Conservation (phyloP, 495 filamentous ascomycete genomes). For the Aspergillus indologenus region DNA sequence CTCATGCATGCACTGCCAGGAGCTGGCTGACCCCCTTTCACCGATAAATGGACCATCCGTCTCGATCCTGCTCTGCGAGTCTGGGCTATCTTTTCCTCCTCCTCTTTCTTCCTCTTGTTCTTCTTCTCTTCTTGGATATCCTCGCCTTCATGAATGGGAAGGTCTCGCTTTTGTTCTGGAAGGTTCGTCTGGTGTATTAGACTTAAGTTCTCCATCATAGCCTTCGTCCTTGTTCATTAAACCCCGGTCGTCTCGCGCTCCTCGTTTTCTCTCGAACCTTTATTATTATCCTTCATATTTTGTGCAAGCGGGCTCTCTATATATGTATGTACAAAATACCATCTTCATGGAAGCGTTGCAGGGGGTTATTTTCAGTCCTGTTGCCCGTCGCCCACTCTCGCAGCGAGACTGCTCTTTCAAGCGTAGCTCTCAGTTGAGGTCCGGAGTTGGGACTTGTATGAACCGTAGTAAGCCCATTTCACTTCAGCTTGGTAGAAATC, state of each 20-base stretch:
- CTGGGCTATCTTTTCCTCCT: no score
- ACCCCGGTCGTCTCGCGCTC: no score
- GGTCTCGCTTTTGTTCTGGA: slow-evolving; percentile 13
- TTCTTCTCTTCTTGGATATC: slow-evolving; percentile 35
- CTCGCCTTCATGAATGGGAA: slow-evolving; percentile 18
- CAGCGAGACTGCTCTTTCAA: neutral
- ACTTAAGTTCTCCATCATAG: slow-evolving; percentile 21
- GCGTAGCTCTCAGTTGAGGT: neutral
- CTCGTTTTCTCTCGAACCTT: slow-evolving; percentile 1
- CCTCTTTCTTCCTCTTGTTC: slow-evolving; percentile 9
- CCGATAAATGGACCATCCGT: neutral
- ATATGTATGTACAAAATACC: slow-evolving; percentile 21
- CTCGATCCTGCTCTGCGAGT: slow-evolving; percentile 1
- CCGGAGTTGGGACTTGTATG: no score
- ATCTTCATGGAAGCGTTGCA: neutral
- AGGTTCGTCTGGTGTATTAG: slow-evolving; percentile 22
- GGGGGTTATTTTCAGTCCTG: neutral
- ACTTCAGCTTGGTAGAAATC: no score
- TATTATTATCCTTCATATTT: slow-evolving; percentile 8
- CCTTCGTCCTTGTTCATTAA: slow-evolving; percentile 27
- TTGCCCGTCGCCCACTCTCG: neutral
- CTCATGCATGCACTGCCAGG: neutral
- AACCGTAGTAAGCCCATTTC: no score
- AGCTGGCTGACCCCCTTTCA: neutral
- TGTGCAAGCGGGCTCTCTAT: slow-evolving; percentile 11